phyloP scores from a whole-genome alignment of 352 stramenopile species.

The Pythium aphanidermatum region DNA sequence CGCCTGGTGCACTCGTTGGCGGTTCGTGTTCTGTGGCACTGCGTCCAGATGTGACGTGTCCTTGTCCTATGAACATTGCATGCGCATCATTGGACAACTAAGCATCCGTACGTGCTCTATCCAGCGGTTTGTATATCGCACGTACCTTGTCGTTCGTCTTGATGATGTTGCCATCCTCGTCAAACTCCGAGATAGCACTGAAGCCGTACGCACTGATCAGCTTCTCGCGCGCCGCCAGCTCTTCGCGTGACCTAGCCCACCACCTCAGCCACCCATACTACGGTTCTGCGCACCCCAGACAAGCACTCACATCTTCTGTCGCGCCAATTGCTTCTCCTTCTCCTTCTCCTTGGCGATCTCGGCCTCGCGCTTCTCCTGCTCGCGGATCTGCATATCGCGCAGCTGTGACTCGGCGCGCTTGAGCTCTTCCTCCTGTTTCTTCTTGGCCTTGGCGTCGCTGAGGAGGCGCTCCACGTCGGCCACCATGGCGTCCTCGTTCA shows the following conservation, averaged over 20 bases:
- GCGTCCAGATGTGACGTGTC: slow-evolving; percentile 22
- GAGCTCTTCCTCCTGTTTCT: slow-evolving; percentile 31
- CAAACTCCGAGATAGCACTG: slow-evolving; percentile 71
- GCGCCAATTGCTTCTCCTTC: slow-evolving; percentile 51
- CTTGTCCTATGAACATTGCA: slow-evolving; percentile 25
- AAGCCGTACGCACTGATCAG: slow-evolving; percentile 79
- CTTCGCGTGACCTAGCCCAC: slow-evolving; percentile 38
- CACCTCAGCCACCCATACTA: not conserved
- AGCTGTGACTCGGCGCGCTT: slow-evolving; percentile 38
- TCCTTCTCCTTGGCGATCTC: slow-evolving; percentile 47
- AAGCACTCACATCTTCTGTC: slow-evolving; percentile 52
- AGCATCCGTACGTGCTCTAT: too few relatives aligned
- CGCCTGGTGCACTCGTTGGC: slow-evolving; percentile 40
- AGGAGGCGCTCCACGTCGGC: slow-evolving; percentile 44
- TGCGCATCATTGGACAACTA: not conserved
- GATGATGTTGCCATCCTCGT: slow-evolving; percentile 80
- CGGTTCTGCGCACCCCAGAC: not conserved
- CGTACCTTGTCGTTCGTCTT: slow-evolving; percentile 62
- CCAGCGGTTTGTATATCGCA: too few relatives aligned
- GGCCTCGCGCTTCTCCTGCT: slow-evolving; percentile 53
- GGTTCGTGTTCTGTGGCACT: slow-evolving; percentile 45
- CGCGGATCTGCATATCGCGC: slow-evolving; percentile 46
- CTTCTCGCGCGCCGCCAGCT: slow-evolving; percentile 64
- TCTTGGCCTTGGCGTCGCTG: slow-evolving; percentile 24
- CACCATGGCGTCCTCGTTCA: slow-evolving; percentile 41